A percentile compares a stretch with the other conserved stretches of the same genome.
These are phyloP conservation scores for Clavispora vitiphila DNA, from an alignment of 805 yeast species.

Conservation along the genomic window DNA sequence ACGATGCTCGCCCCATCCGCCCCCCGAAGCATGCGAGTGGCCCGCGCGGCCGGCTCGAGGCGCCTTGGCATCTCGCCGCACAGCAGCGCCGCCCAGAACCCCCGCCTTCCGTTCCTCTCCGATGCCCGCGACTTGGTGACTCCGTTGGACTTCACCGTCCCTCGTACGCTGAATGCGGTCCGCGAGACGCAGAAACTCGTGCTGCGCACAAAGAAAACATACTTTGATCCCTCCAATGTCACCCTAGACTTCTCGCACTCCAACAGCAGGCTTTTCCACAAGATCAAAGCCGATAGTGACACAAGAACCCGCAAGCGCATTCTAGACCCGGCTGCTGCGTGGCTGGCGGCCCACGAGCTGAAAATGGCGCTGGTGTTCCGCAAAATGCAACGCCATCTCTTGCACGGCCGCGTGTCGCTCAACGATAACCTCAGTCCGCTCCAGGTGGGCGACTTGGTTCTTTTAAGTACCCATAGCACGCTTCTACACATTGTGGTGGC, in stretches of 20 bases:
- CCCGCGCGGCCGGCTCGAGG: not conserved
- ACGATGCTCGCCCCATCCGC: not conserved
- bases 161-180: not conserved
- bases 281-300: slow-evolving; percentile 4
- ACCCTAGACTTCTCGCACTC: slow-evolving; percentile 8
- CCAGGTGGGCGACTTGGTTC: slow-evolving; percentile 60
- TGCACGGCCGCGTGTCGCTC: slow-evolving; percentile 6
- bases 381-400: slow-evolving; percentile 2
- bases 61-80: not conserved
- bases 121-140: not conserved
- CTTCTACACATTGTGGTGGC: slow-evolving; percentile 52
- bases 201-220: not conserved
- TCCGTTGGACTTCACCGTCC: not conserved
- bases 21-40: not conserved
- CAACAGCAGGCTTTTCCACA: slow-evolving; percentile 5
- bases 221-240: slow-evolving; percentile 12
- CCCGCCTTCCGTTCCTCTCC: not conserved
- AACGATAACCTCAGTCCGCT: slow-evolving; percentile 16
- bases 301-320: slow-evolving; percentile 6
- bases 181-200: not conserved
- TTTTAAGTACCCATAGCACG: slow-evolving; percentile 40
- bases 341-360: slow-evolving; percentile 5
- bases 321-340: slow-evolving; percentile 7
- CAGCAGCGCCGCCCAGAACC: too few relatives aligned
- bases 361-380: not conserved